These are phyloP conservation scores for Boletus pseudo-olivaceus DNA, from an alignment of 768 basidiomycete genomes.

Conservation along the genomic window DNA sequence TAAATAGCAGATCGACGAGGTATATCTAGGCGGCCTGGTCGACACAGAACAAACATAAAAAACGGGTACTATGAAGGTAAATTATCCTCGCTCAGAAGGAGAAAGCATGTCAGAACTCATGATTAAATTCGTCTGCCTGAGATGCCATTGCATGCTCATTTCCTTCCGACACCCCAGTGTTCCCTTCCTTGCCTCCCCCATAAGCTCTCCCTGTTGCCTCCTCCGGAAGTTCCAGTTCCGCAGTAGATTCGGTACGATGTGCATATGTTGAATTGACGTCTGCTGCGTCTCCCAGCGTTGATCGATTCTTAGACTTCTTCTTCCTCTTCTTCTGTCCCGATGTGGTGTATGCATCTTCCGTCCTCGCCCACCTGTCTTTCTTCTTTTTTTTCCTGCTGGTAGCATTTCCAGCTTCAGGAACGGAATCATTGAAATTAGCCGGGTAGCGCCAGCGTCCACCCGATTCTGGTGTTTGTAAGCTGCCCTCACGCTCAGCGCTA, in stretches of 20 bases:
- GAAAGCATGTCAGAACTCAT: slow-evolving; percentile 51
- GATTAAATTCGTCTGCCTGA: slow-evolving; percentile 57
- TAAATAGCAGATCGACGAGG: not conserved
- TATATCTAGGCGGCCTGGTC: slow-evolving; percentile 1
- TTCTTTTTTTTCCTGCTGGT: slow-evolving; percentile 63
- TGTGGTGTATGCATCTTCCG: slow-evolving; percentile 73
- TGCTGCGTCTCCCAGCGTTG: slow-evolving; percentile 36
- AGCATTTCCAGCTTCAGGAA: slow-evolving; percentile 38
- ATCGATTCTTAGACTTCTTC: slow-evolving; percentile 57
- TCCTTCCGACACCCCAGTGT: slow-evolving; percentile 13
- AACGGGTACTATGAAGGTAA: slow-evolving; percentile 10
- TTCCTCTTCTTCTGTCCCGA: slow-evolving; percentile 53
- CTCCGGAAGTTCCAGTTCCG: slow-evolving; percentile 56
- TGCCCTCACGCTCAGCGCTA: slow-evolving; percentile 37
- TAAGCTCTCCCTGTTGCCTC: slow-evolving; percentile 71
- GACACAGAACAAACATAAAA: not conserved
- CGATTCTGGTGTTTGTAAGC: slow-evolving; percentile 34
- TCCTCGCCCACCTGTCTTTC: slow-evolving; percentile 84
- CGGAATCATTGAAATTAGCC: slow-evolving; percentile 71
- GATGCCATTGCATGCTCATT: slow-evolving; percentile 13
- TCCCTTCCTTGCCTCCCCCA: slow-evolving; percentile 28
- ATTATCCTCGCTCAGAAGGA: not conserved
- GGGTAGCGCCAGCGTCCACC: slow-evolving; percentile 78
- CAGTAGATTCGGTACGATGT: slow-evolving; percentile 33
- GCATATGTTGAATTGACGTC: slow-evolving; percentile 34